Conservation (phyloP, 1,284 basidiomycete genomes). For the Malassezia equina region DNA sequence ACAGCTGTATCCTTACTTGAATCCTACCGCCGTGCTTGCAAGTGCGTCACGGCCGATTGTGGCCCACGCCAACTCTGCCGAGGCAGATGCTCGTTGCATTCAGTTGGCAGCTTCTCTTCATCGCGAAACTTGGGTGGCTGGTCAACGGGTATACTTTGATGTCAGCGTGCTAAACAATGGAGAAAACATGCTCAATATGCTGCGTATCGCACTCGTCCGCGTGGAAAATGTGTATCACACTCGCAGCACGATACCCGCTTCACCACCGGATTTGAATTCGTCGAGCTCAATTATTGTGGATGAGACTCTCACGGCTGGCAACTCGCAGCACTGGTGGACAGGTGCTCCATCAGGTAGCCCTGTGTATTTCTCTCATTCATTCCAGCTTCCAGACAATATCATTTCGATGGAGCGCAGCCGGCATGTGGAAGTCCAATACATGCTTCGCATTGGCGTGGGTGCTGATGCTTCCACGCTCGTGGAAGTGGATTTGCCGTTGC, state of each 20-base stretch:
- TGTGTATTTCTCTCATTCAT: conserved; percentile 38
- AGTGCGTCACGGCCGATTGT: conserved; percentile 59
- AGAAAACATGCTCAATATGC: background rate
- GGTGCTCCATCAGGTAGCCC: conserved; percentile 32
- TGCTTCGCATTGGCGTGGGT: conserved; percentile 62
- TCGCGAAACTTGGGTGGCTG: conserved; percentile 71
- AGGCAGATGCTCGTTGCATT: conserved; percentile 59
- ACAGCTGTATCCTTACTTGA: conserved; percentile 69
- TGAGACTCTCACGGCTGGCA: conserved; percentile 14
- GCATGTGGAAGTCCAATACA: conserved; percentile 70
- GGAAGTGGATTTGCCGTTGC: conserved; percentile 59
- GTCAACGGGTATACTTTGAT: conserved; percentile 68
- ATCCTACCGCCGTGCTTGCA: conserved; percentile 59
- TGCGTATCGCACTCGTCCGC: conserved; percentile 1
- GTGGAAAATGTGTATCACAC: conserved; percentile 11
- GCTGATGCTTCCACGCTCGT: conserved; percentile 52
- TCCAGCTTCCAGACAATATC: conserved; percentile 55
- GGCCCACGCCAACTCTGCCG: conserved; percentile 55
- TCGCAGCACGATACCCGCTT: conserved; percentile 23
- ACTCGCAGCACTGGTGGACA: conserved; percentile 31
- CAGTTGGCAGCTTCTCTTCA: conserved; percentile 63
- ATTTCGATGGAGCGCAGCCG: conserved; percentile 65
- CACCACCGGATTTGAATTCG: conserved; percentile 17
- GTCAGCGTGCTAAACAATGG: conserved; percentile 62
- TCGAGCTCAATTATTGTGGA: conserved; percentile 15